Conservation (phyloP, 108 stramenopile species). For the Cyclotella choctawhatcheeana region DNA sequence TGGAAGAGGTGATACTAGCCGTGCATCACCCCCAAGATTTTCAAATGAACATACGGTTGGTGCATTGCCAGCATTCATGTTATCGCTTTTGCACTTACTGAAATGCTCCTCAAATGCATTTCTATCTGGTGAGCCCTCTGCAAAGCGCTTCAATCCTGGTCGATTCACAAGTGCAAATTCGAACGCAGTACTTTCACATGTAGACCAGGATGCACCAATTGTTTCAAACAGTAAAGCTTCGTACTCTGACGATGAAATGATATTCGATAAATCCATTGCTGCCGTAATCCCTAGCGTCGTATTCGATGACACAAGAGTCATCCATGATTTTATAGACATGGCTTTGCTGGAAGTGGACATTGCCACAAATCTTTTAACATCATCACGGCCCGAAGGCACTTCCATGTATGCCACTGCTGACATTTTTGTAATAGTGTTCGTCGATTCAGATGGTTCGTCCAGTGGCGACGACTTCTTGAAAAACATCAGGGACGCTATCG, state of each 20-base stretch:
- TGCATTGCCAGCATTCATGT: not conserved
- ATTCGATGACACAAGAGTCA: slow-evolving; percentile 34
- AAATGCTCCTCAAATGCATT: slow-evolving; percentile 60
- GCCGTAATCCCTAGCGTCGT: slow-evolving; percentile 17
- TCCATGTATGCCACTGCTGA: too few species aligned
- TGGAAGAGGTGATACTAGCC: slow-evolving; percentile 55
- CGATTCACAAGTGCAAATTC: slow-evolving; percentile 75
- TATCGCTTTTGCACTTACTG: not conserved
- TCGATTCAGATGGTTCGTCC: too few species aligned
- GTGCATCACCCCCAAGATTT: slow-evolving; percentile 72
- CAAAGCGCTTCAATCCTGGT: slow-evolving; percentile 51
- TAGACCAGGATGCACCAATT: slow-evolving; percentile 30
- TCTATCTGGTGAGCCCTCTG: slow-evolving; percentile 56
- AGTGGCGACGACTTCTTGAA: too few species aligned
- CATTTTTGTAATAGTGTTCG: too few species aligned
- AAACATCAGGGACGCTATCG: too few species aligned
- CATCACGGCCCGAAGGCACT: slow-evolving; percentile 30
- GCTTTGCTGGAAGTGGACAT: not conserved
- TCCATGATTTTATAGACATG: slow-evolving; percentile 43
- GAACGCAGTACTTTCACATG: slow-evolving; percentile 34
- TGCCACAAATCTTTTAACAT: slow-evolving; percentile 30
- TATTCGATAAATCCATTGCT: slow-evolving; percentile 24
- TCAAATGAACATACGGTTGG: slow-evolving; percentile 51
- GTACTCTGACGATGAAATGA: slow-evolving; percentile 43
- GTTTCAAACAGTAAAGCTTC: slow-evolving; percentile 44